Percentiles rank a stretch among this genome's conserved stretches.
Evolutionary conservation across 768 basidiomycete species (phyloP).

Genomic region (Pleurotus tuoliensis): DNA sequence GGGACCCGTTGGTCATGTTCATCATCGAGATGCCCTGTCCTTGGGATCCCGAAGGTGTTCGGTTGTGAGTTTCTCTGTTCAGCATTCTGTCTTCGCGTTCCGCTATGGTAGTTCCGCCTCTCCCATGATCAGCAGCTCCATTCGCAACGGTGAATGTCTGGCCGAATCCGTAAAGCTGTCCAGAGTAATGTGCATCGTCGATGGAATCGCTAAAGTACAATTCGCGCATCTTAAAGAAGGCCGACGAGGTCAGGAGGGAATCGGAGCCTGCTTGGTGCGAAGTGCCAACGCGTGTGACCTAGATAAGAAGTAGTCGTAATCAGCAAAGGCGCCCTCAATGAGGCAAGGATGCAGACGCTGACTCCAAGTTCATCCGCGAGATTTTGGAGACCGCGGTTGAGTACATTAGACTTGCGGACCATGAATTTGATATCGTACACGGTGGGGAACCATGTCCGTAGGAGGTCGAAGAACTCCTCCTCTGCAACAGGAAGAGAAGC

Average conservation of each 20-base stretch:
- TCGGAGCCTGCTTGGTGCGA: constrained; percentile 95
- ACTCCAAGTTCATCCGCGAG: constrained; percentile 96
- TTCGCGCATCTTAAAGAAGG: constrained; percentile 95
- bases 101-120: constrained; percentile 77
- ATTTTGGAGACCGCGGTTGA: constrained; percentile 89
- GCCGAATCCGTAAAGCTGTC: constrained; percentile 80
- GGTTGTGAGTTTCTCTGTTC: constrained; percentile 49
- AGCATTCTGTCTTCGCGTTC: constrained; percentile 70
- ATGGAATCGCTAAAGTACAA: constrained; percentile 88
- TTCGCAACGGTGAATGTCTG: constrained; percentile 70
- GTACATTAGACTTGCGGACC: constrained; percentile 82
- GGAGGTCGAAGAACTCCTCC: constrained; percentile 83
- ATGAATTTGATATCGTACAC: constrained; percentile 98
- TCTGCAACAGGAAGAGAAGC: constrained; percentile 86
- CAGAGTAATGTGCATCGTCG: constrained; percentile 79
- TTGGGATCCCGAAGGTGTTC: constrained; percentile 47
- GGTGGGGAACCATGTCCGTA: constrained; percentile 90
- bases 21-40: constrained; percentile 32
- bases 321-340: not conserved
- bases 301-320: constrained; percentile 5
- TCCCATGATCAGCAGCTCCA: constrained; percentile 58
- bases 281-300: constrained; percentile 82
- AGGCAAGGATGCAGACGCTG: constrained; percentile 20
- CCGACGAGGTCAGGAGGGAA: constrained; percentile 86
- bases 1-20: constrained; percentile 31